Evolutionary conservation across 202 grass and related monocot genomes (phyloP).

Genomic region (Cymbopogon flexuosus): DNA sequence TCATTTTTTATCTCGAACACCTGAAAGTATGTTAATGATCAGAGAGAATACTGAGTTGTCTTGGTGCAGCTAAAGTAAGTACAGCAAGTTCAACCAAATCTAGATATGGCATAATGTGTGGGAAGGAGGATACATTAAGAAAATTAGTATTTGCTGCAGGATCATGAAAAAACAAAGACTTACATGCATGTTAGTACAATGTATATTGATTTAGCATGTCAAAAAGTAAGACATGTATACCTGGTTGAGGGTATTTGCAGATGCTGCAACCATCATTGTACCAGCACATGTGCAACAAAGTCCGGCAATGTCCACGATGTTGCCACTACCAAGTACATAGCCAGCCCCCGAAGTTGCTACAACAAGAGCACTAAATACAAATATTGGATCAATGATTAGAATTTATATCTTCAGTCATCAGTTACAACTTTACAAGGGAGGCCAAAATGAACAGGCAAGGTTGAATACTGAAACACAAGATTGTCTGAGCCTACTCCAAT

Average conservation of each 20-base stretch:
- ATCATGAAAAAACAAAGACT: not conserved
- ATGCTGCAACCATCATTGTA: constrained; percentile 98
- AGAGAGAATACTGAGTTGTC: not conserved
- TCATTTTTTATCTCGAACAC: constrained; percentile 91
- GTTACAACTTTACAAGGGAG: not conserved
- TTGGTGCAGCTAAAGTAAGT: not conserved
- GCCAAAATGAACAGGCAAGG: not conserved
- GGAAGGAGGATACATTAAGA: not conserved
- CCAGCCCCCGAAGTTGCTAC: constrained; percentile 92
- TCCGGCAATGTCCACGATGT: constrained; percentile 56
- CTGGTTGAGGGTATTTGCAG: constrained; percentile 92
- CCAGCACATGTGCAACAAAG: constrained; percentile 86
- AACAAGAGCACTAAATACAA: constrained; percentile 71
- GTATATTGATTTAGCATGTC: constrained; percentile 9
- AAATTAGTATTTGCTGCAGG: not conserved
- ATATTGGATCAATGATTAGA: constrained; percentile 5
- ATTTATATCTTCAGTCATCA: constrained; percentile 4
- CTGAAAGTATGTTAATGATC: constrained; percentile 37
- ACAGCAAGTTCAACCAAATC: constrained; percentile 19
- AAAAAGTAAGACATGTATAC: constrained; percentile 30
- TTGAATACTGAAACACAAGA: constrained; percentile 16
- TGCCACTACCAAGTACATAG: constrained; percentile 83
- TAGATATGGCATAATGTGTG: constrained; percentile 4
- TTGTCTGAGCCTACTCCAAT: not conserved
- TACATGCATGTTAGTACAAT: not conserved